Base-by-base conservation (phyloP, 108 stramenopile species). In the Cyclotella choctawhatcheeana region DNA sequence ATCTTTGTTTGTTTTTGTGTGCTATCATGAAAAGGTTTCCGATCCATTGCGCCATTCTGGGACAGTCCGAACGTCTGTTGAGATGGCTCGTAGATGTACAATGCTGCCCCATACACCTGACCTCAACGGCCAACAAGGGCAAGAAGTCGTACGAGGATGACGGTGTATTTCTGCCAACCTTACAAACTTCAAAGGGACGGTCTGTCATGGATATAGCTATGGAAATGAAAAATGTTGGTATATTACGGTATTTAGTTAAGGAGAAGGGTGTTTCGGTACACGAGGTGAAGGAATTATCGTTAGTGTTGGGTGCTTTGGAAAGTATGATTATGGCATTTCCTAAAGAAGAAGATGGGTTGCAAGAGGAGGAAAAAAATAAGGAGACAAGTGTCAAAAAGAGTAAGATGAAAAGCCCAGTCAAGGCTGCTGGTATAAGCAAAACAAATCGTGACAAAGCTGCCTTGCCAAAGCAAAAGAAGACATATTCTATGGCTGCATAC, bases 81-180 rank as follows among this genome's bases (percentile, higher is more conserved):
- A 74, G 85, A 47, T 95, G 93, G 93, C 74, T 95, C 5, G 63
- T 95, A 18, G 91, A 95, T 43, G 88, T 87, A 44, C 93, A 86
- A 52, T 88, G 73, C 64, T 92, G 91, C 61, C 93, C 93, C 5
- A 66, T 94, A 7, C 85, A 89, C 24, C 51, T 73, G 0, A 71
- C 85, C 24, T 71, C 80, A 6, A 82, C 84, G 5, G 81, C 73
- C 1, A 84, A 84, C 44, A 72, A 43, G 30, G 67, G 52, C 44
- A 74, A 43, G 51, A 22, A 37, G 22, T 33, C 44, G 54, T 34
- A 63, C 21, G 73, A 72, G 17, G 44, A 76, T 25, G 73, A 53
- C 50, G n/a, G n/a, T n/a, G n/a, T n/a, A n/a, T 72, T 74, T 0
- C 82, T 94, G 56, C 79, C 80, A 44, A 73, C 81, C 2, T 44